Base-by-base conservation (phyloP, 2,329 filamentous ascomycete genomes). In the Apiospora pterosperma region DNA sequence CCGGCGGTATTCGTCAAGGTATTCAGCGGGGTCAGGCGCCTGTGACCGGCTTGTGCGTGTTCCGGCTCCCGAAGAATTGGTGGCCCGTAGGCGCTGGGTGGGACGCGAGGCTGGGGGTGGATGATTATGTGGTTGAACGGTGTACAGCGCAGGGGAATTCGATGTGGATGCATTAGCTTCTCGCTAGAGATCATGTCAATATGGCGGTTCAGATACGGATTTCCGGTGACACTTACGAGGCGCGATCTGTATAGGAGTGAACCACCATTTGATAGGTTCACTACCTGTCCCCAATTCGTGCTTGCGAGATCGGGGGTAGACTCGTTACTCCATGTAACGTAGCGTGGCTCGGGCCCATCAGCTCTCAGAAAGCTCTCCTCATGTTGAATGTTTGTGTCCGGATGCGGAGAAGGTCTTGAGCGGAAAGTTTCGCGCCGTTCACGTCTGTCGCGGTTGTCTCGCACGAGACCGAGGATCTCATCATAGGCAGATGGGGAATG, bases 21-120 rank as follows among this genome's bases (percentile, higher is more conserved):
- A 64, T 44, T 64, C 63, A 12, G 41, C 61, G 1, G 63, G 63
- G 19, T 65, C 61, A 39, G 63, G 65, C 14, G 36, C 31, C 39
- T 61, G 59, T 16, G 60, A 31, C 14, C 62, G 48, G 36, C 48
- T 55, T 12, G 48, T 8, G 19, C 28, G 48, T 11, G 48, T 55
- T 28, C 28, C 48, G 11, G 28, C 16, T 21, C 28, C 48, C 16
- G 48, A 55, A 55, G 48, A 21, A 19, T 34, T 55, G 48, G 28
- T 55, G 16, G 31, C 48, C 28, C 48, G 48, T 55, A 34, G 12
- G 48, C 48, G 48, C 48, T 55, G 48, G 21, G 16, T n/a, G 28
- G 34, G 48, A 19, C 44, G 44, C 28, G 48, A 55, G 16, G 48
- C 48, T 25, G 48, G 34, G 12, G 48, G n/a, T n/a, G 48, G 48